Evolutionary conservation across 2,329 filamentous ascomycete species (phyloP).

Genomic region (Chaetomium strumarium): DNA sequence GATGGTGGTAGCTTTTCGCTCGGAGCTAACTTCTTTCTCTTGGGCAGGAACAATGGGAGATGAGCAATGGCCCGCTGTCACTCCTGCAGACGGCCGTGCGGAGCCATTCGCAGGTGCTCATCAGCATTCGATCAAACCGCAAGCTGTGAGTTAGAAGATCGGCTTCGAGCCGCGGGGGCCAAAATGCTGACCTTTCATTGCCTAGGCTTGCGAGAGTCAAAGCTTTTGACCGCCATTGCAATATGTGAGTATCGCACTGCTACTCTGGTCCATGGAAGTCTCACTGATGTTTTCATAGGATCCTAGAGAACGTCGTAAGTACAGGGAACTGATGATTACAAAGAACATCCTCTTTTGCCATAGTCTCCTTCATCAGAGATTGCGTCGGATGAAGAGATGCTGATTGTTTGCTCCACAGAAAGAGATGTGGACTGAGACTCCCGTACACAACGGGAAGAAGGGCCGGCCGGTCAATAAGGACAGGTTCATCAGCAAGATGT

Average conservation of each 20-base stretch:
- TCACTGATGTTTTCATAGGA: slow-evolving; percentile 16
- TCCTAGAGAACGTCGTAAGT: slow-evolving; percentile 31
- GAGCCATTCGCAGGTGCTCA: slow-evolving; percentile 90
- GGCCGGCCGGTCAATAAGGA: slow-evolving; percentile 94
- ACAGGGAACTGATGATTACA: neutral
- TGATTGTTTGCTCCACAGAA: slow-evolving; percentile 39
- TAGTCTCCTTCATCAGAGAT: too few relatives aligned
- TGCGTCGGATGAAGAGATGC: neutral
- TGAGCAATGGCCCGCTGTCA: slow-evolving; percentile 70
- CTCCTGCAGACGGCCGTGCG: slow-evolving; percentile 96
- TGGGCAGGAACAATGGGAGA: slow-evolving; percentile 21
- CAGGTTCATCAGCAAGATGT: slow-evolving; percentile 39
- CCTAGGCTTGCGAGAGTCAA: slow-evolving; percentile 77
- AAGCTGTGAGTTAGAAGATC: slow-evolving; percentile 53
- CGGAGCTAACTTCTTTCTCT: slow-evolving; percentile 37
- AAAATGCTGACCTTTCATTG: slow-evolving; percentile 2
- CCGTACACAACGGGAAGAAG: slow-evolving; percentile 79
- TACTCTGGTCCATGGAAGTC: neutral
- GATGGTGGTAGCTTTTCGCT: neutral
- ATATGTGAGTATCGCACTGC: slow-evolving; percentile 55
- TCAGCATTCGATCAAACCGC: slow-evolving; percentile 96
- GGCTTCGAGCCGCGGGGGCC: neutral
- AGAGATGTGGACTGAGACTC: slow-evolving; percentile 99
- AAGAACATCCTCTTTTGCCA: neutral
- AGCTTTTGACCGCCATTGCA: slow-evolving; percentile 97